A percentile compares a stretch with the other conserved stretches of the same genome.
phyloP scores from a whole-genome alignment of 345 rosid species.

The Pugionium dolabratum region DNA sequence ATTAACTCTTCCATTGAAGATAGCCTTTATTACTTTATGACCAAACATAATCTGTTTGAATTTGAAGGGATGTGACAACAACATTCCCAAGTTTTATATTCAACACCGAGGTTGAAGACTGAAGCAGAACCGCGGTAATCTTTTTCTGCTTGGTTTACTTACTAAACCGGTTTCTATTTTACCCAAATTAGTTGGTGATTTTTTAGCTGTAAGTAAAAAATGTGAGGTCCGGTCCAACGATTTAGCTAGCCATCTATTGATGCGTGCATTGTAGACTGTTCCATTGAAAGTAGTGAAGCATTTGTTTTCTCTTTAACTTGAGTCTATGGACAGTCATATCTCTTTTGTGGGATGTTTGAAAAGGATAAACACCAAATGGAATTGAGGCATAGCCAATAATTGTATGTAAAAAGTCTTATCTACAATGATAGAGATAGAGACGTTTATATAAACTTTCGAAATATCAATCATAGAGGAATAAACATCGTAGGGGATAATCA shows the following conservation, averaged over 20 bases:
- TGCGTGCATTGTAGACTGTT: slow-evolving; percentile 14
- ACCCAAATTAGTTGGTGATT: slow-evolving; percentile 19
- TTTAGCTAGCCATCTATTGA: slow-evolving; percentile 6
- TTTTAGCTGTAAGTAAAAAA: slow-evolving; percentile 26
- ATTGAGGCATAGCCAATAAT: not conserved
- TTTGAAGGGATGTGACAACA: slow-evolving; percentile 67
- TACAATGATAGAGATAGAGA: no score
- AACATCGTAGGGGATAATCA: no score
- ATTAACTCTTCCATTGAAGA: not conserved
- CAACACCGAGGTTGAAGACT: slow-evolving; percentile 53
- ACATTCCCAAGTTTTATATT: slow-evolving; percentile 68
- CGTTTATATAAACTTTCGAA: no score
- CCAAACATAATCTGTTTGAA: slow-evolving; percentile 2
- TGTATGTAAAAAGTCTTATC: not conserved
- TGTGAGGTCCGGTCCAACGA: not conserved
- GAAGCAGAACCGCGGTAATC: not conserved
- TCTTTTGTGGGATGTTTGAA: not conserved
- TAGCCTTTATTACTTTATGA: not conserved
- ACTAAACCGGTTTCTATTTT: not conserved
- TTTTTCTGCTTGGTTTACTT: slow-evolving; percentile 9
- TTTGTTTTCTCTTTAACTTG: not conserved
- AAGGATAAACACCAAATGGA: not conserved
- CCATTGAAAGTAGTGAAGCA: slow-evolving; percentile 19
- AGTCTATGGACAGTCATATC: not conserved
- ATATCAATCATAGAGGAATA: no score